Conservation (phyloP, 1,284 basidiomycete genomes). For the Ustilago trichophora region DNA sequence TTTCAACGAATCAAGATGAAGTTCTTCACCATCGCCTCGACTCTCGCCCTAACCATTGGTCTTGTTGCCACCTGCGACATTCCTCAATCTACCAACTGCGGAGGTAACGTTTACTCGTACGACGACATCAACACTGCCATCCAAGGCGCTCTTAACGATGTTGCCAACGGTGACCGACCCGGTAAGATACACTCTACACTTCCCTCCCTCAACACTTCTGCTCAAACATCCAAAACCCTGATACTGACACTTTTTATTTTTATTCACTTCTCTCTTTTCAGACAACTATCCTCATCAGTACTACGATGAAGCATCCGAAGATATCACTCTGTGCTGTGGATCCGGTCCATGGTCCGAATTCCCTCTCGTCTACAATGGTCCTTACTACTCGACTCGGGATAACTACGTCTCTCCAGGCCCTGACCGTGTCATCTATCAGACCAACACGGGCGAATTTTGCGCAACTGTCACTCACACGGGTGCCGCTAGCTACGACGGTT, state of each 20-base stretch:
- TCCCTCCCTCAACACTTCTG: too few species aligned
- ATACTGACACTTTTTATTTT: too few species aligned
- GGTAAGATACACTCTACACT: too few species aligned
- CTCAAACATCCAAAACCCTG: too few species aligned
- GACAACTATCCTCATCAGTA: constrained; percentile 34
- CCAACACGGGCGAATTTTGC: constrained; percentile 22
- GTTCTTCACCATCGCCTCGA: constrained; percentile 16
- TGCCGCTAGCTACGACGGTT: constrained; percentile 17
- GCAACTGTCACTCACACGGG: constrained; percentile 26
- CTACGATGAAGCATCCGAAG: constrained; percentile 21
- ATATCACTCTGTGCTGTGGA: constrained; percentile 12
- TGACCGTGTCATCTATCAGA: constrained; percentile 34
- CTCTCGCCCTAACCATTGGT: constrained; percentile 8
- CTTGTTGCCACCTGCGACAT: constrained; percentile 11
- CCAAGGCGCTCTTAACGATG: constrained; percentile 13
- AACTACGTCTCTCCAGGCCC: constrained; percentile 39
- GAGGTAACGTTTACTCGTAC: constrained; percentile 19
- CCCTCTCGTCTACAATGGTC: neutral
- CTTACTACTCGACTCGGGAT: constrained; percentile 8
- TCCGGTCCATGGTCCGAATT: neutral
- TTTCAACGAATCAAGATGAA: constrained; percentile 26
- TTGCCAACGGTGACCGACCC: neutral
- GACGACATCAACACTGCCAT: constrained; percentile 28
- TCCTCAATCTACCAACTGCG: constrained; percentile 21
- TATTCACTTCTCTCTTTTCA: too few species aligned